Conservation (phyloP, 179 eudicot species). For the Silene coronaria region DNA sequence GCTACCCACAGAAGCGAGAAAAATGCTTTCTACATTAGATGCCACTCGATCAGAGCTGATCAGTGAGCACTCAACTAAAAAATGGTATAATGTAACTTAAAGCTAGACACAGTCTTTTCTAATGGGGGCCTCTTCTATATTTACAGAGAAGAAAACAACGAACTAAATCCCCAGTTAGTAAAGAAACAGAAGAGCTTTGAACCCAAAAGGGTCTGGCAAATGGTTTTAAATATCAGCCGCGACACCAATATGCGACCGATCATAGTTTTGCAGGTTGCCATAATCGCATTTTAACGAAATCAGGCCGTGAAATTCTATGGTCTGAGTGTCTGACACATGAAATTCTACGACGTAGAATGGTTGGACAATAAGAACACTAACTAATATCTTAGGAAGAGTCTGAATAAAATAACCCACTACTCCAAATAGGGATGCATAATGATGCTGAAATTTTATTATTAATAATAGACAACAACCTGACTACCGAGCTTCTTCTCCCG, state of each 20-base stretch:
- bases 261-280: background rate
- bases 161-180: background rate
- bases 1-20: background rate
- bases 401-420: background rate
- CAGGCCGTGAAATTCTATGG: background rate
- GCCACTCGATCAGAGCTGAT: background rate
- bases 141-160: background rate
- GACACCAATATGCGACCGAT: background rate
- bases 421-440: background rate
- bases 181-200: background rate
- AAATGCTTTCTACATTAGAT: background rate
- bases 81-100: background rate
- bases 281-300: background rate
- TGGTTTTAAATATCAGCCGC: background rate
- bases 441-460: background rate
- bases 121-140: background rate
- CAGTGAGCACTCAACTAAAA: background rate
- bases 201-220: background rate
- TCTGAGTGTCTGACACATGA: background rate
- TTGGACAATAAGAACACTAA: background rate
- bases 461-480: conserved; percentile 45
- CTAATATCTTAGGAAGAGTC: background rate
- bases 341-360: background rate
- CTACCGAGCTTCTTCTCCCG: conserved; percentile 77
- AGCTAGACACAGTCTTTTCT: background rate